phyloP scores from a whole-genome alignment of 495 filamentous ascomycete species.

The Lentithecium fluviatile region DNA sequence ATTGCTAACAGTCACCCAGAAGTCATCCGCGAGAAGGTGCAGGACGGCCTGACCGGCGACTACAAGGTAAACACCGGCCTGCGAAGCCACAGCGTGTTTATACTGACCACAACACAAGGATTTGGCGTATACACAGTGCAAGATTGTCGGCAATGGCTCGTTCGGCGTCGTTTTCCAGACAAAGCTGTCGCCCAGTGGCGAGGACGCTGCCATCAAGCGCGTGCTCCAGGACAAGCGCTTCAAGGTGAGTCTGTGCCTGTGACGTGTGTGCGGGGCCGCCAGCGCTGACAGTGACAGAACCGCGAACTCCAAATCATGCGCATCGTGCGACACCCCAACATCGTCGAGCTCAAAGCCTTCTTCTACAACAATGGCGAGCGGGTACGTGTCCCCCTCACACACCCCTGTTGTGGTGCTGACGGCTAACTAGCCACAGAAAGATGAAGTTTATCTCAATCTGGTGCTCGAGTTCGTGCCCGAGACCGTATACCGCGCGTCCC shows the following conservation, averaged over 20 bases:
- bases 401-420: constrained; percentile 22
- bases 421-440: constrained; percentile 51
- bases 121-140: constrained; percentile 98
- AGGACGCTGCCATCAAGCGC: constrained; percentile 98
- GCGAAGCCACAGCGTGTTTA: too few species aligned
- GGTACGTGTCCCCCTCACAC: constrained; percentile 51
- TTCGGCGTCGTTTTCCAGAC: constrained; percentile 99
- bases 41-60: constrained; percentile 95
- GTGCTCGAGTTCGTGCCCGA: constrained; percentile 98
- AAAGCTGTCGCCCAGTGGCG: constrained; percentile 92
- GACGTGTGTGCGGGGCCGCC: constrained; percentile 2
- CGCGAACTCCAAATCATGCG: constrained; percentile 99
- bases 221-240: constrained; percentile 98
- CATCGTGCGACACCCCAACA: constrained; percentile 97
- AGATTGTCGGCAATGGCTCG: constrained; percentile 99
- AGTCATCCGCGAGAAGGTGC: constrained; percentile 97
- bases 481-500: constrained; percentile 96
- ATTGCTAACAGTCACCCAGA: constrained; percentile 56
- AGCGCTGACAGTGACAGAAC: constrained; percentile 64
- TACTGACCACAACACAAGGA: constrained; percentile 47
- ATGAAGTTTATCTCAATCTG: constrained; percentile 98
- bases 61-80: constrained; percentile 51
- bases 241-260: constrained; percentile 63
- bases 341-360: constrained; percentile 97
- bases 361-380: constrained; percentile 99